phyloP scores from a whole-genome alignment of 2,329 filamentous ascomycete species.

The Penicillium sp. region DNA sequence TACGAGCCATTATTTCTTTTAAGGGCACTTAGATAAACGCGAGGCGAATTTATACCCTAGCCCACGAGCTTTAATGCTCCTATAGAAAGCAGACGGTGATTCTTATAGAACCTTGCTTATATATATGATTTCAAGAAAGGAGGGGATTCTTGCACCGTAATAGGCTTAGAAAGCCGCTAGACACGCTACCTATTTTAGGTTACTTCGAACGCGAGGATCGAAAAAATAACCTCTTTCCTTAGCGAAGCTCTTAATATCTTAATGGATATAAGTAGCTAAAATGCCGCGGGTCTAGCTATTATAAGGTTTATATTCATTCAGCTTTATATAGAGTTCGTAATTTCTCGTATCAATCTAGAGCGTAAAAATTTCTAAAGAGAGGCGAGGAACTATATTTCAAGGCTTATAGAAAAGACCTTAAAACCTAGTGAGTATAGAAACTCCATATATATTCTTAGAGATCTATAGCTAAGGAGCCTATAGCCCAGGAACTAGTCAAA shows the following conservation, averaged over 20 bases:
- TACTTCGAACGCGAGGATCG: slow-evolving; percentile 40
- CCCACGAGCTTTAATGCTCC: background rate
- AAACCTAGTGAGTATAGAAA: slow-evolving; percentile 7
- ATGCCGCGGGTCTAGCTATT: background rate
- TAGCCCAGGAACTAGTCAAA: slow-evolving; percentile 1
- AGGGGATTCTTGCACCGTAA: slow-evolving; percentile 47
- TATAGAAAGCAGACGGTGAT: slow-evolving; percentile 9
- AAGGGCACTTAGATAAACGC: slow-evolving; percentile 11
- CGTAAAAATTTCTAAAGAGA: slow-evolving; percentile 5
- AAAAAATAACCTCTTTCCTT: slow-evolving; percentile 35
- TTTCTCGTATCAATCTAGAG: slow-evolving; percentile 12
- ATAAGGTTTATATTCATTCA: slow-evolving; percentile 8
- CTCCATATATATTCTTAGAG: background rate
- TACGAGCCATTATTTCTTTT: slow-evolving; percentile 44
- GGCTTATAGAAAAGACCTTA: slow-evolving; percentile 2
- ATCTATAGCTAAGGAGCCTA: background rate
- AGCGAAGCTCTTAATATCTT: slow-evolving; percentile 22
- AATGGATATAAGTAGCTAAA: background rate
- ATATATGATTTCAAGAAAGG: slow-evolving; percentile 51
- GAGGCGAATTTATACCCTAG: slow-evolving; percentile 6
- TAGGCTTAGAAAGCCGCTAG: slow-evolving; percentile 42
- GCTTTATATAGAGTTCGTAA: slow-evolving; percentile 14
- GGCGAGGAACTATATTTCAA: slow-evolving; percentile 10
- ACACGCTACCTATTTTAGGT: slow-evolving; percentile 46
- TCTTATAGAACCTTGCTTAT: slow-evolving; percentile 34